Conservation (phyloP, 805 yeast genomes). For the Teunomyces atbi region DNA sequence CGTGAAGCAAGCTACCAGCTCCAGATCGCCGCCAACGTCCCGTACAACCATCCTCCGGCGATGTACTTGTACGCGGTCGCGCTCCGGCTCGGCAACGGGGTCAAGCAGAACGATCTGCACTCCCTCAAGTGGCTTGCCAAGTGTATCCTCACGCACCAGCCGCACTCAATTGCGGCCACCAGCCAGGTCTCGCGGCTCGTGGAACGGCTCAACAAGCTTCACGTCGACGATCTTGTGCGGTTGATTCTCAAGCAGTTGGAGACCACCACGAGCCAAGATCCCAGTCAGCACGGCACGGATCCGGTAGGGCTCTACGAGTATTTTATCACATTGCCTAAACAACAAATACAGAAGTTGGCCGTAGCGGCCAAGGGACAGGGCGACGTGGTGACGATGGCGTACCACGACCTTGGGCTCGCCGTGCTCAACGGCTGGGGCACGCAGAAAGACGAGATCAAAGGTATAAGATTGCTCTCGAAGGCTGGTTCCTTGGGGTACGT, state of each 20-base stretch:
- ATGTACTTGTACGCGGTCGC: conserved; percentile 70
- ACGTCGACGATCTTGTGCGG: conserved; percentile 28
- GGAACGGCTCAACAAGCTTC: conserved; percentile 24
- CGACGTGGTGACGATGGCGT: conserved; percentile 49
- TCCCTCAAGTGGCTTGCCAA: conserved; percentile 61
- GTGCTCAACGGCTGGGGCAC: conserved; percentile 58
- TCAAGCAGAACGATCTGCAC: conserved; percentile 50
- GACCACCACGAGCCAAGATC: conserved; percentile 23
- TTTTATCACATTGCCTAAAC: conserved; percentile 22
- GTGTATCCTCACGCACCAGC: conserved; percentile 30
- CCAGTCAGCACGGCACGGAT: conserved; percentile 18
- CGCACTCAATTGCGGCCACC: conserved; percentile 4
- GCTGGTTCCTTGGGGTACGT: conserved; percentile 67
- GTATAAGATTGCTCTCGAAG: conserved; percentile 57
- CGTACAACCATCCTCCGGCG: conserved; percentile 54
- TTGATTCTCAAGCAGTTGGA: conserved; percentile 24
- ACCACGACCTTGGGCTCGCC: conserved; percentile 61
- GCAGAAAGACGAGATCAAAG: conserved; percentile 52
- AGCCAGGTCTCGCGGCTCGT: conserved; percentile 16
- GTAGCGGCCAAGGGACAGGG: conserved; percentile 33
- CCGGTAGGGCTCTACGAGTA: conserved; percentile 18
- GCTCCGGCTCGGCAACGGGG: conserved; percentile 67
- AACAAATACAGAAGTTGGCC: conserved; percentile 26
- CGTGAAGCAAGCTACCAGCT: conserved; percentile 70
- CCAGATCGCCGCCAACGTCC: conserved; percentile 60